Evolutionary conservation across 306 rosid genomes (phyloP), one percentile per base, ranked within the genome.

Genomic region (Quercus rubra): DNA sequence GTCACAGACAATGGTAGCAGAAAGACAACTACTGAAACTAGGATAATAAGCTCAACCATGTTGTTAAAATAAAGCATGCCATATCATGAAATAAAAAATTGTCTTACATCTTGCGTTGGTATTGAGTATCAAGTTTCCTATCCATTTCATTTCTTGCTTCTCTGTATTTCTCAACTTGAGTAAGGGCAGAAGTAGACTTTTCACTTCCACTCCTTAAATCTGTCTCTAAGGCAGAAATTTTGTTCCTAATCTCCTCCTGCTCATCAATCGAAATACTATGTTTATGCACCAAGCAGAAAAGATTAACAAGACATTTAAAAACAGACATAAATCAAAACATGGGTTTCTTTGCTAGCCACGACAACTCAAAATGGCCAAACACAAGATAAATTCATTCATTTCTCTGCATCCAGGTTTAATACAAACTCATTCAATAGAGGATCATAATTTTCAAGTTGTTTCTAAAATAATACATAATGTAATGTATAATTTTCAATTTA

Each of bases 161-260:
- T 90, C 85, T 84, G 79, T 91, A 88, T 80, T 85, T 92, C 87
- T 92, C 92, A 78, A 90, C 82, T 71, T 69, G 89, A 83, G 77
- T 74, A 67, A 85, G 77, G 81, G 92, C 86, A 76, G 88, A 85
- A 82, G 81, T 55, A 76, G 85, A 87, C 87, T 88, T 88, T 81
- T 88, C 82, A 35, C 64, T 83, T 80, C 87, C 92, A 80, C 77
- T 80, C 80, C 80, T 75, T 66, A 92, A 85, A 81, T 90, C 84
- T 27, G 84, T 83, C 84, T 91, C 97, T 55, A 94, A 27, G 11
- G 89, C 88, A 35, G 88, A 90, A 10, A 91, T 88, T 83, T 80
- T 87, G 75, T 80, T 86, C 82, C 99, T 87, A 61, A 94, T 86
- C 61, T 90, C 92, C 83, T 92, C 97, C 99, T 94, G 90, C 59